Evolutionary conservation across 306 rosid species (phyloP).

Genomic region (Trifolium pratense): DNA sequence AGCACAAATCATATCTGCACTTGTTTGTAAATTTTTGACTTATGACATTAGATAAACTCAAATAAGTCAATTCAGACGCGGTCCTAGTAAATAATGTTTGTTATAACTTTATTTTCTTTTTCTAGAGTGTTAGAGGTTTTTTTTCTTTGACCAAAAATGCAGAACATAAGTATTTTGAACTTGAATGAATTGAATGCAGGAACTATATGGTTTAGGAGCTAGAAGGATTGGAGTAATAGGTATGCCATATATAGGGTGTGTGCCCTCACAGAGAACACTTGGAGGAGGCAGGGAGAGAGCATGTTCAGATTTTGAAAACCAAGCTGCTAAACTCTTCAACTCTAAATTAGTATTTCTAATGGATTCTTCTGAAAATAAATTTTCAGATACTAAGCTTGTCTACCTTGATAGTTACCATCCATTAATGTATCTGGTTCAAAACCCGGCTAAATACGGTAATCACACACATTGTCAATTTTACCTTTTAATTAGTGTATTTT

Average conservation of each 20-base stretch:
- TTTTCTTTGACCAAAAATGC: too few species aligned
- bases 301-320: constrained; percentile 56
- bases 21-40: too few species aligned
- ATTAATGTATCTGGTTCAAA: constrained; percentile 47
- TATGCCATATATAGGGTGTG: constrained; percentile 64
- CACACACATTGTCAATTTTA: background rate
- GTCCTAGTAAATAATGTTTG: too few species aligned
- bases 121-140: background rate
- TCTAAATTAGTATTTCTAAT: constrained; percentile 53
- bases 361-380: constrained; percentile 31
- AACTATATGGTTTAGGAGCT: constrained; percentile 66
- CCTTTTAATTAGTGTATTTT: background rate
- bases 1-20: too few species aligned
- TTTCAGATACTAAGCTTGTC: constrained; percentile 59
- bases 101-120: too few species aligned
- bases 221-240: constrained; percentile 66
- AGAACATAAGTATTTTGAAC: background rate
- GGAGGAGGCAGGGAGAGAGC: constrained; percentile 50
- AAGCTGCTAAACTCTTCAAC: constrained; percentile 69
- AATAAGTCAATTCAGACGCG: too few species aligned
- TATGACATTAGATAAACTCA: too few species aligned
- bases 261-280: constrained; percentile 70
- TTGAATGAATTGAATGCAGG: constrained; percentile 41
- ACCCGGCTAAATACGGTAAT: constrained; percentile 64
- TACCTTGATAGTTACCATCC: constrained; percentile 62